phyloP scores from a whole-genome alignment of 2,329 filamentous ascomycete species.

The Beauveria caledonica region DNA sequence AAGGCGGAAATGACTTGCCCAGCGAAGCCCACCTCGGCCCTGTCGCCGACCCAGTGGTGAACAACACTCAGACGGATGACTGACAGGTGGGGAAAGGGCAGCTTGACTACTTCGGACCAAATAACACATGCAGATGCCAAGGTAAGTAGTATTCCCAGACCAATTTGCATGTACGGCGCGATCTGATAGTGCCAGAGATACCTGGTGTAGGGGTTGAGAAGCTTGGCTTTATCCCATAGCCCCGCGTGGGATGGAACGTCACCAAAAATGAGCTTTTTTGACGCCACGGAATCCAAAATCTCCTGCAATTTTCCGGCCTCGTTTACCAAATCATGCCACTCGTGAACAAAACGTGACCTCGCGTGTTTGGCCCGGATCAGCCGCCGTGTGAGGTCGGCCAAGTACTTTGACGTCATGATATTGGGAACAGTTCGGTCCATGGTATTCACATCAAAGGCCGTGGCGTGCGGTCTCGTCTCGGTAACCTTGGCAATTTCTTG shows the following conservation, averaged over 20 bases:
- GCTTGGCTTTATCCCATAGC: slow-evolving; percentile 43
- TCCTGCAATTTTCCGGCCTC: slow-evolving; percentile 68
- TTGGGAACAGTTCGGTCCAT: slow-evolving; percentile 53
- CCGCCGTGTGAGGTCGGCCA: slow-evolving; percentile 80
- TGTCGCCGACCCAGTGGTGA: slow-evolving; percentile 64
- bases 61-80: slow-evolving; percentile 59
- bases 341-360: slow-evolving; percentile 70
- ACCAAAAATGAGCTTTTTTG: slow-evolving; percentile 71
- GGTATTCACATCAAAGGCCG: slow-evolving; percentile 33
- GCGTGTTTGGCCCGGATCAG: slow-evolving; percentile 76
- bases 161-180: slow-evolving; percentile 59
- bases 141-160: slow-evolving; percentile 58
- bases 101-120: slow-evolving; percentile 89
- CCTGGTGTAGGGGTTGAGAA: slow-evolving; percentile 74
- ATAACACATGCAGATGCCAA: slow-evolving; percentile 75
- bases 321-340: slow-evolving; percentile 75
- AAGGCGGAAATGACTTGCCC: slow-evolving; percentile 75
- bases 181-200: slow-evolving; percentile 69
- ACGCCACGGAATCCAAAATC: slow-evolving; percentile 75
- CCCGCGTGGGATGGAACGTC: slow-evolving; percentile 46
- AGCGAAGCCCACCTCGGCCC: slow-evolving; percentile 72
- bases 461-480: slow-evolving; percentile 45
- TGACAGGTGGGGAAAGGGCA: slow-evolving; percentile 68
- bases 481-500: slow-evolving; percentile 66
- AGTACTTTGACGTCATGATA: slow-evolving; percentile 85